Evolutionary conservation across 306 rosid genomes (phyloP), one percentile per base, ranked within the genome.

Genomic region (Pyrus communis): DNA sequence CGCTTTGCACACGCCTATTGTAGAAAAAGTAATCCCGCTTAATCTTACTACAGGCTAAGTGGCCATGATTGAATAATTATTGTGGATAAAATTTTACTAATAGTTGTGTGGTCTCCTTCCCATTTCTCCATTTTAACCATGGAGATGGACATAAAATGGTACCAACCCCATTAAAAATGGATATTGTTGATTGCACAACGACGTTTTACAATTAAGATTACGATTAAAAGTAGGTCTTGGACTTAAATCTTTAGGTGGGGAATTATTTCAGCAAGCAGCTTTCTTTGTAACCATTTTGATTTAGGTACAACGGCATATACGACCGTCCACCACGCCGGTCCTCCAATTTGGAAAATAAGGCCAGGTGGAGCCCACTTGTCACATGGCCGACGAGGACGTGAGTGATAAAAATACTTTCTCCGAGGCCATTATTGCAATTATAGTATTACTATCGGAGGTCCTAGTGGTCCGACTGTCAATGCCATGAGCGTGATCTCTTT

Each of bases 281-380:
- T 12, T 27, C 3, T 2, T 10, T 33, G 15, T 23, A 40, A 14
- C 42, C 27, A 73, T 59, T 59, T 27, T 82, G 93, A 73, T 59
- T 59, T 43, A 83, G 93, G 96, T 88, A 54, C 82, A 79, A 77
- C 79, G 79, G 82, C 89, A 85, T 74, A 82, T 71, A 69, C 43
- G 87, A 87, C 86, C 69, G 65, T 40, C 86, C 70, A 55, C 91
- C 84, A 78, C 78, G 55, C 79, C 27, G 69, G 75, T 82, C 80
- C 75, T 75, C 77, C 73, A 40, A 38, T 38, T 14, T 35, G 52
- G 43, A 52, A 64, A 67, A 62, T 4, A 46, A 49, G 46, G 38
- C 59, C 18, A 38, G 86, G 89, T 87, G 93, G 91, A 85, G 81
- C 91, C 93, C 71, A 49, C 21, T 79, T 15, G 62, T 84, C 93